Evolutionary conservation across 306 rosid species (phyloP).

Genomic region (Bauhinia variegata): DNA sequence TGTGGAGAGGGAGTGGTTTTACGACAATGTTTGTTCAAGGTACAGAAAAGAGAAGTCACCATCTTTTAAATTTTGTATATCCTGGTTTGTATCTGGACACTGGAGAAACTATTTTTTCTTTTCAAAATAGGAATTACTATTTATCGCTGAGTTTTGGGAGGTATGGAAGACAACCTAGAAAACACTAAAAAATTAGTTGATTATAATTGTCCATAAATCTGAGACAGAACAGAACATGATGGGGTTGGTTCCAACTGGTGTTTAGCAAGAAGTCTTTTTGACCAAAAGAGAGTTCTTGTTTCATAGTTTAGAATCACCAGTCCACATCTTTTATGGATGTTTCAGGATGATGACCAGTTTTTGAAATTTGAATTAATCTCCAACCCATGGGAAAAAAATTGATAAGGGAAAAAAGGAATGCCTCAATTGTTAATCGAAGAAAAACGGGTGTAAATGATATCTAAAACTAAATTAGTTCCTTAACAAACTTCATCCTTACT

Average conservation of each 20-base stretch:
- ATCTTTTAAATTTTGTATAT: too few relatives aligned
- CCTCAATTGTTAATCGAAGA: too few relatives aligned
- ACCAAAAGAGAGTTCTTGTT: too few relatives aligned
- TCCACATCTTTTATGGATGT: background rate
- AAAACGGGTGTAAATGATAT: too few relatives aligned
- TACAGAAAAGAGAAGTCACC: conserved; percentile 31
- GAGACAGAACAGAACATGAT: background rate
- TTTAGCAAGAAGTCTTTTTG: too few relatives aligned
- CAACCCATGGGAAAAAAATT: background rate
- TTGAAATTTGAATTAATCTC: background rate
- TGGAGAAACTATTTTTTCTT: too few relatives aligned
- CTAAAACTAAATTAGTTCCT: conserved; percentile 7
- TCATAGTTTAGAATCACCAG: too few relatives aligned
- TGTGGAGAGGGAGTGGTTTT: conserved; percentile 93
- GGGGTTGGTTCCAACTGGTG: too few relatives aligned
- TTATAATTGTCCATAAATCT: background rate
- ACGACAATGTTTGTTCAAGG: conserved; percentile 93
- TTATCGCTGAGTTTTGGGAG: background rate
- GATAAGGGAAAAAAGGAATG: background rate
- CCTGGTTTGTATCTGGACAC: too few relatives aligned
- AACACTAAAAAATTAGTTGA: conserved; percentile 7
- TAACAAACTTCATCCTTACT: background rate
- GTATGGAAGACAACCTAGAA: conserved; percentile 9
- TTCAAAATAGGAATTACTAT: conserved; percentile 4
- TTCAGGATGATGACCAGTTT: background rate